Evolutionary conservation across 106 monocot species (phyloP).

Genomic region (Platanthera guangdongensis): DNA sequence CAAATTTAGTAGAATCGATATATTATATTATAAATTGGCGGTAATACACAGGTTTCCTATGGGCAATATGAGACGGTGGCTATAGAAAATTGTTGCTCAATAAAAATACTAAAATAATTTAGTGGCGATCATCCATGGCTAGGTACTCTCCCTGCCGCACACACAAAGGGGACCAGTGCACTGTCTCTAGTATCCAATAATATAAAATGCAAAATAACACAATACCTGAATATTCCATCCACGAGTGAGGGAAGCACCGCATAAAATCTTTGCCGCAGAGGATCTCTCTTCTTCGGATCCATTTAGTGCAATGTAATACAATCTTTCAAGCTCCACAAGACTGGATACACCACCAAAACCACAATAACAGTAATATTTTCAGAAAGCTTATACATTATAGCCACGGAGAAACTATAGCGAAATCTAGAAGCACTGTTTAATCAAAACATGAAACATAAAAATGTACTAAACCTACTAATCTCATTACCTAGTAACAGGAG

Average conservation of each 20-base stretch:
- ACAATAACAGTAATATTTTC: not conserved
- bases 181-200: too few relatives aligned
- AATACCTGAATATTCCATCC: slow-evolving; percentile 97
- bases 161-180: too few relatives aligned
- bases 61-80: too few relatives aligned
- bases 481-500: not conserved
- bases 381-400: not conserved
- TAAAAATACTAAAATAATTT: too few relatives aligned
- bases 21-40: too few relatives aligned
- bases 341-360: slow-evolving; percentile 26
- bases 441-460: not conserved
- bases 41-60: too few relatives aligned
- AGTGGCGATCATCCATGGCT: too few relatives aligned
- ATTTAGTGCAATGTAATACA: slow-evolving; percentile 65
- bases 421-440: not conserved
- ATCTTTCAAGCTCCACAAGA: slow-evolving; percentile 59
- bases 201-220: not conserved
- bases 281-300: slow-evolving; percentile 77
- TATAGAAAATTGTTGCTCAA: too few relatives aligned
- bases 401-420: not conserved
- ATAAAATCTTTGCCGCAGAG: slow-evolving; percentile 78
- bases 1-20: too few relatives aligned
- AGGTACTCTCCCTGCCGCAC: too few relatives aligned
- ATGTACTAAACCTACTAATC: not conserved
- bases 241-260: slow-evolving; percentile 68